Conservation (phyloP, 768 basidiomycete species). For the Cyathus striatus region DNA sequence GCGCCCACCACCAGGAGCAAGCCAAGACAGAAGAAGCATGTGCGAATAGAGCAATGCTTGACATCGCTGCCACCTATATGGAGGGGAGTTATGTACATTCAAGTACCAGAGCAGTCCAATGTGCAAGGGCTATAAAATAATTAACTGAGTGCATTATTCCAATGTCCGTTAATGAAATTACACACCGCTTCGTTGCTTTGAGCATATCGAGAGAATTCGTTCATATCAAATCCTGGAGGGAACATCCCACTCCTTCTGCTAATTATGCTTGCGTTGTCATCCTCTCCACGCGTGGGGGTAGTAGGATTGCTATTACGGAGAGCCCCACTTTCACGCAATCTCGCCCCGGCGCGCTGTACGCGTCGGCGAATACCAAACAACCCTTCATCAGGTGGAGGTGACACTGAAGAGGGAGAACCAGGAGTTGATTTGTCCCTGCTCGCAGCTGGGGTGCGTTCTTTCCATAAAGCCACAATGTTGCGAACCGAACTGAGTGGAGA, state of each 20-base stretch:
- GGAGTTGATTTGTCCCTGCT: slow-evolving; percentile 28
- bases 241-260: slow-evolving; percentile 24
- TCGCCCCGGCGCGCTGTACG: slow-evolving; percentile 30
- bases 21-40: slow-evolving; percentile 83
- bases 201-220: slow-evolving; percentile 41
- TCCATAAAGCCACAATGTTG: slow-evolving; percentile 78
- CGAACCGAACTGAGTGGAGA: slow-evolving; percentile 71
- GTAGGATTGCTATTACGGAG: slow-evolving; percentile 16
- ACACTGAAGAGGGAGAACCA: slow-evolving; percentile 30
- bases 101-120: slow-evolving; percentile 89
- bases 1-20: slow-evolving; percentile 75
- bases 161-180: slow-evolving; percentile 7
- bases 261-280: slow-evolving; percentile 22
- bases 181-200: slow-evolving; percentile 46
- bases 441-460: slow-evolving; percentile 62
- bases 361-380: slow-evolving; percentile 48
- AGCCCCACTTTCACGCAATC: slow-evolving; percentile 25
- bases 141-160: slow-evolving; percentile 9
- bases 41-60: slow-evolving; percentile 82
- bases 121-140: slow-evolving; percentile 65
- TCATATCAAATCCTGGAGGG: slow-evolving; percentile 39
- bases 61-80: slow-evolving; percentile 77
- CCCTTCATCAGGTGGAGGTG: slow-evolving; percentile 36
- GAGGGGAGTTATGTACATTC: slow-evolving; percentile 81
- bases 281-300: slow-evolving; percentile 16